Percentiles rank a stretch among this genome's conserved stretches.
These are phyloP conservation scores for Metarhizium album DNA, from an alignment of 2,329 filamentous ascomycete genomes.

Conservation along the genomic window DNA sequence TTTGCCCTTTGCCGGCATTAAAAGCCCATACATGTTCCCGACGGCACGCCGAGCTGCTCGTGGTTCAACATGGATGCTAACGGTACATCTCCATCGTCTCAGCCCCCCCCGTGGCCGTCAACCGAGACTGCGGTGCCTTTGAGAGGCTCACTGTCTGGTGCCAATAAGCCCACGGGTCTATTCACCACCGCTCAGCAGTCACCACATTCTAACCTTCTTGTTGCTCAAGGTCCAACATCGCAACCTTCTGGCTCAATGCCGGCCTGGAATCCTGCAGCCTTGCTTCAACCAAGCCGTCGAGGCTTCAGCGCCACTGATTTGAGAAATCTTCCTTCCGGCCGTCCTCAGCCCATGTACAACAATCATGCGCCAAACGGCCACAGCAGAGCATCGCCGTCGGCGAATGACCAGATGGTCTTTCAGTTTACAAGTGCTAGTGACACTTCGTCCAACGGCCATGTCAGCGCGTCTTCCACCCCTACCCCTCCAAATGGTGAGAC, in stretches of 20 bases:
- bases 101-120: constrained; percentile 4
- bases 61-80: constrained; percentile 8
- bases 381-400: constrained; percentile 10
- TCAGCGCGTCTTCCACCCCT: constrained; percentile 24
- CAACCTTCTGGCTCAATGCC: constrained; percentile 16
- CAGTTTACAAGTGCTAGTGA: constrained; percentile 30
- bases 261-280: constrained; percentile 30
- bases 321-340: constrained; percentile 15
- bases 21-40: neutral
- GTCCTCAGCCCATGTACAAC: constrained; percentile 7
- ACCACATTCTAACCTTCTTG: constrained; percentile 2
- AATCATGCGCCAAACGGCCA: constrained; percentile 2
- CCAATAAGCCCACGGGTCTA: neutral
- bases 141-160: constrained; percentile 4
- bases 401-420: constrained; percentile 25
- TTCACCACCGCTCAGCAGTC: neutral
- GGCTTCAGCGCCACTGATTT: constrained; percentile 18
- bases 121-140: constrained; percentile 6
- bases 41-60: too few relatives aligned
- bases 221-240: constrained; percentile 18
- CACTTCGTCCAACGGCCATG: constrained; percentile 20
- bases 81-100: constrained; percentile 7
- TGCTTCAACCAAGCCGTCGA: constrained; percentile 28
- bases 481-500: constrained; percentile 17
- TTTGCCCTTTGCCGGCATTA: neutral